Evolutionary conservation across 257 asterid genomes (phyloP).

Genomic region (Nicotiana paniculata): DNA sequence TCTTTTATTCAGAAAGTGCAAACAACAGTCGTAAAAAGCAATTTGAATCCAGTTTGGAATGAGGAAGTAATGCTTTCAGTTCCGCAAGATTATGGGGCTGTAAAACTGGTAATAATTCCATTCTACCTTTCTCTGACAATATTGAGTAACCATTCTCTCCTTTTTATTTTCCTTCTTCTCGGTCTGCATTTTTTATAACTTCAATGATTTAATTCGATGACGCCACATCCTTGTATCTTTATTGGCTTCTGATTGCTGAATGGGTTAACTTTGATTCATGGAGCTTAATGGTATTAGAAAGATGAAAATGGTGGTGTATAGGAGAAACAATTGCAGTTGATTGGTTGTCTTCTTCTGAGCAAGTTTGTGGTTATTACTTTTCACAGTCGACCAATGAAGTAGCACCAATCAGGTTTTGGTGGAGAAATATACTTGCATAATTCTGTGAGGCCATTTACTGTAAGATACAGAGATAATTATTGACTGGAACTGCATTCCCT

Average conservation of each 20-base stretch:
- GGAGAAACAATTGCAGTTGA: background rate
- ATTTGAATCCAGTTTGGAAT: conserved; percentile 90
- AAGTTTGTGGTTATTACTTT: background rate
- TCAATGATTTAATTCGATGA: background rate
- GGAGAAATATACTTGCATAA: background rate
- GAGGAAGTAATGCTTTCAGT: conserved; percentile 95
- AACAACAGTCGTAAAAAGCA: conserved; percentile 71
- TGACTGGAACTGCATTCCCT: background rate
- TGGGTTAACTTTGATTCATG: background rate
- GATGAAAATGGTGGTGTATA: background rate
- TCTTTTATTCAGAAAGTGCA: conserved; percentile 57
- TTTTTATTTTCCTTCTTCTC: background rate
- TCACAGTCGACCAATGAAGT: background rate
- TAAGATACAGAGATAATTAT: background rate
- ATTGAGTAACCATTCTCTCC: background rate
- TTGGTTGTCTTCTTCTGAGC: background rate
- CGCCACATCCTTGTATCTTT: background rate
- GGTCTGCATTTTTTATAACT: background rate
- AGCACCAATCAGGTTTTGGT: background rate
- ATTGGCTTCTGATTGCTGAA: background rate
- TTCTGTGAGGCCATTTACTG: background rate
- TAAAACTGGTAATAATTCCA: conserved; percentile 60
- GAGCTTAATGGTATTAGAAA: background rate
- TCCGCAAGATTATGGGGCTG: conserved; percentile 69
- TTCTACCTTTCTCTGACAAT: background rate